Evolutionary conservation across 495 filamentous ascomycete genomes (phyloP).

Genomic region (Thermothielavioides terrestris): DNA sequence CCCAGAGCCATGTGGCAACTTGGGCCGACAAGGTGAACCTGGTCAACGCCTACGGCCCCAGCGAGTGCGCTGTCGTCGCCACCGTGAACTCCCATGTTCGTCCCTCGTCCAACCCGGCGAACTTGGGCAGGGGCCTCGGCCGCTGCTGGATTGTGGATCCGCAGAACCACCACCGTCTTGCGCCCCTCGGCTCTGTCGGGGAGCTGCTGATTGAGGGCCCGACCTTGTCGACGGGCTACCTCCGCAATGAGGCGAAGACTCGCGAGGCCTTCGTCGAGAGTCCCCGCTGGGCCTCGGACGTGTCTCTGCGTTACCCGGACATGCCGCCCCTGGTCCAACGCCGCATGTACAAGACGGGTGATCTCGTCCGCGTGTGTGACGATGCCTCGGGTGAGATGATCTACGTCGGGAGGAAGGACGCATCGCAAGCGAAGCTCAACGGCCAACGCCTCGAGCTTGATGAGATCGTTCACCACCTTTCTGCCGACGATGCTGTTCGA

Average conservation of each 20-base stretch:
- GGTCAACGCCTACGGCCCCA: constrained; percentile 50
- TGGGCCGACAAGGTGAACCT: constrained; percentile 29
- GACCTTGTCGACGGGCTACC: constrained; percentile 22
- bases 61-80: constrained; percentile 42
- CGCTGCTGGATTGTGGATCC: constrained; percentile 26
- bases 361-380: constrained; percentile 46
- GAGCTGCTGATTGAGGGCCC: constrained; percentile 42
- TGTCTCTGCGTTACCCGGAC: constrained; percentile 7
- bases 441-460: constrained; percentile 34
- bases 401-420: constrained; percentile 37
- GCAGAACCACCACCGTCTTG: constrained; percentile 22
- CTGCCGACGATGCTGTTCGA: constrained; percentile 8
- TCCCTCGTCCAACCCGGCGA: constrained; percentile 9
- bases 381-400: constrained; percentile 37
- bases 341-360: constrained; percentile 51
- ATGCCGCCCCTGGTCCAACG: not conserved
- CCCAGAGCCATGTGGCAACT: constrained; percentile 7
- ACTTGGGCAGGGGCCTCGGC: constrained; percentile 16
- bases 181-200: constrained; percentile 38
- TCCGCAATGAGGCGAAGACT: constrained; percentile 14
- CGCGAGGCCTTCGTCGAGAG: constrained; percentile 15
- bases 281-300: constrained; percentile 25
- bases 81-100: constrained; percentile 13
- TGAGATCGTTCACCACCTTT: constrained; percentile 46
- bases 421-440: constrained; percentile 30